Conservation (phyloP, 2,329 filamentous ascomycete genomes). For the Aspergillus melleus region DNA sequence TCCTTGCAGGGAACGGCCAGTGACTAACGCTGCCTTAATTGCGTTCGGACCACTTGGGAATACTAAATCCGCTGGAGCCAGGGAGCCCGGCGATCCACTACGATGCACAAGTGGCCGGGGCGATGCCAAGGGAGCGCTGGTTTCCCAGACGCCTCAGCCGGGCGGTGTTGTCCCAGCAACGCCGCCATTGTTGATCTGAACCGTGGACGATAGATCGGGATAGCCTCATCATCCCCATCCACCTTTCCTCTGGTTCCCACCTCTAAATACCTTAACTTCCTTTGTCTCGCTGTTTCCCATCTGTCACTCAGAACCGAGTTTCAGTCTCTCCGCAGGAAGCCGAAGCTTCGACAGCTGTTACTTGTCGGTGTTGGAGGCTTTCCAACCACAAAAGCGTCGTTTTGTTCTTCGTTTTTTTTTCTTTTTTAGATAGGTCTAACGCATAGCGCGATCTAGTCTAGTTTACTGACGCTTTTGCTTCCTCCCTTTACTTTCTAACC, state of each 20-base stretch:
- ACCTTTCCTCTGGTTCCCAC: slow-evolving; percentile 31
- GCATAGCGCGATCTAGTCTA: slow-evolving; percentile 16
- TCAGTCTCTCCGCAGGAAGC: slow-evolving; percentile 10
- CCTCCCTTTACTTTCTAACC: slow-evolving; percentile 10
- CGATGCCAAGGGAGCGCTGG: slow-evolving; percentile 27
- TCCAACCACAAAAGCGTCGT: slow-evolving; percentile 4
- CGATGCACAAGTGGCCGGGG: slow-evolving; percentile 11
- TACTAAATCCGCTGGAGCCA: slow-evolving; percentile 6
- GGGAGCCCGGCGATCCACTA: slow-evolving; percentile 17
- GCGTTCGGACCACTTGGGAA: slow-evolving; percentile 11
- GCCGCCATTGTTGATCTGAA: slow-evolving; percentile 40
- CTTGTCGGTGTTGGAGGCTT: slow-evolving; percentile 8
- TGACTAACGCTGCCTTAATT: slow-evolving; percentile 18
- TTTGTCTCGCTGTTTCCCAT: slow-evolving; percentile 23
- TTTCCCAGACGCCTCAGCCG: slow-evolving; percentile 32
- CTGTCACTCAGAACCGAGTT: slow-evolving; percentile 13
- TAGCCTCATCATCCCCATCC: slow-evolving; percentile 28
- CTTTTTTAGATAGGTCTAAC: slow-evolving; percentile 14
- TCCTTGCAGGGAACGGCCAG: slow-evolving; percentile 22
- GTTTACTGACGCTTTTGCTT: slow-evolving; percentile 6
- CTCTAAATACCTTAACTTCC: slow-evolving; percentile 30
- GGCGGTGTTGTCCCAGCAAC: slow-evolving; percentile 40
- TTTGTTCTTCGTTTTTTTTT: neutral
- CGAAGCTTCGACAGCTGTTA: slow-evolving; percentile 6
- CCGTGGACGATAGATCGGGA: slow-evolving; percentile 35